Percentiles rank a stretch among this genome's conserved stretches.
phyloP scores from a whole-genome alignment of 2,329 filamentous ascomycete species.

The Botrytis porri region DNA sequence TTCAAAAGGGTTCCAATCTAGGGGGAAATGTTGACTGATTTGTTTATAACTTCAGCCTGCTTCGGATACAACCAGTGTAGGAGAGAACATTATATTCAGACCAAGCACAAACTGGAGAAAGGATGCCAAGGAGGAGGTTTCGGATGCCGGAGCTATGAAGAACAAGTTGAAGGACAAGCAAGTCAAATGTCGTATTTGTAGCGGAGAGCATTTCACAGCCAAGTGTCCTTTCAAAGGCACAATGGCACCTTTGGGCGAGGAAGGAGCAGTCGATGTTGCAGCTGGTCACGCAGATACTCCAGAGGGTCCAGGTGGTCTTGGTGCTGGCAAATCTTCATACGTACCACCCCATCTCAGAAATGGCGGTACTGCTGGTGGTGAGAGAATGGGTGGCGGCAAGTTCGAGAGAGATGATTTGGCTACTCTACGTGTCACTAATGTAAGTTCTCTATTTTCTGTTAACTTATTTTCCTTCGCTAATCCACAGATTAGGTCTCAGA shows the following conservation, averaged over 20 bases:
- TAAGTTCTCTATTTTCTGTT: constrained; percentile 49
- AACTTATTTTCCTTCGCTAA: constrained; percentile 22
- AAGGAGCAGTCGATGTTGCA: constrained; percentile 51
- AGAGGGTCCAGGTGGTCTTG: constrained; percentile 54
- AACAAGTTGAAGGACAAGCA: constrained; percentile 96
- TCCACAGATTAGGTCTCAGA: constrained; percentile 70
- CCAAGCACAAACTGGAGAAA: constrained; percentile 93
- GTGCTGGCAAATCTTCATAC: constrained; percentile 74
- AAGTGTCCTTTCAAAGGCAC: constrained; percentile 99
- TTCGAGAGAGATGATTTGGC: constrained; percentile 95
- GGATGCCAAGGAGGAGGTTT: constrained; percentile 77
- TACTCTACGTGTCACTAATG: constrained; percentile 95
- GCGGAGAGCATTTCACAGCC: constrained; percentile 97
- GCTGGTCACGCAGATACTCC: constrained; percentile 47
- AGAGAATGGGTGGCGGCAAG: constrained; percentile 83
- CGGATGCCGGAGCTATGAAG: constrained; percentile 72
- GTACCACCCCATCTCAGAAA: constrained; percentile 91
- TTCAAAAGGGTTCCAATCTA: not conserved
- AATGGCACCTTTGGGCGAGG: constrained; percentile 81
- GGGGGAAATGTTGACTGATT: not conserved
- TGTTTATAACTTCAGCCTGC: constrained; percentile 19
- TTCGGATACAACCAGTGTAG: constrained; percentile 23
- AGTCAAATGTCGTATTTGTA: constrained; percentile 99
- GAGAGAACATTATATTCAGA: constrained; percentile 97
- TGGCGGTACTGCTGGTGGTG: constrained; percentile 59